Evolutionary conservation across 768 basidiomycete species (phyloP), one percentile per base, ranked within the genome.

Genomic region (Tylopilus intermedius): DNA sequence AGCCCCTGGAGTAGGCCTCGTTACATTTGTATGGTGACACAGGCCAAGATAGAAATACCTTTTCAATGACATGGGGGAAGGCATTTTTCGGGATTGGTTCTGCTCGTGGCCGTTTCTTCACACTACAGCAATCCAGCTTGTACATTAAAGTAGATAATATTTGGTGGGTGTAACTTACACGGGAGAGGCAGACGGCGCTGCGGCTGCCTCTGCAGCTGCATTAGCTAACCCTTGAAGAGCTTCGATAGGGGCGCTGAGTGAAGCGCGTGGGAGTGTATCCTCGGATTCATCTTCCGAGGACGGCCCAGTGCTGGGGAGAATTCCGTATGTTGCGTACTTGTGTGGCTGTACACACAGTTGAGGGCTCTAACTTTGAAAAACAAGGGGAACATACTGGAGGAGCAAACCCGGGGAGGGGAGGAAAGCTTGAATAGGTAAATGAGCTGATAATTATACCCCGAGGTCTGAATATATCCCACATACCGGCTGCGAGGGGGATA

Each of bases 211-310:
- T 26, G 91, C 94, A 6, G 94, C 94, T 1, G 94, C 94, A 66
- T 96, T 94, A 27, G 94, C 94, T 47, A 96, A 76, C 3, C 92
- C 91, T 66, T 96, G 92, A 33, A 97, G 74, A 11, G 94, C 94
- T 65, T 96, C 92, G 50, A 95, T 94, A 1, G 94, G 94, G 1
- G 94, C 92, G 56, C 89, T 92, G 56, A 96, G 74, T 30, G 88
- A 82, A 37, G 87, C 79, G 32, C 91, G 80, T 14, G 92, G 89
- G 11, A 94, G 74, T 0, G 91, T 87, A 47, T 94, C 91, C 63
- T 94, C 91, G 0, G 89, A 90, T 69, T 94, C 92, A 64, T 93
- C 93, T 55, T 94, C 91, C 40, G 90, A 91, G 0, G 90, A 92
- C 7, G 88, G 81, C 11, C 88, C 79, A 5, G 90, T 84, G 69